Evolutionary conservation across 768 basidiomycete genomes (phyloP), one percentile per base, ranked within the genome.

Genomic region (Boletales sp.): DNA sequence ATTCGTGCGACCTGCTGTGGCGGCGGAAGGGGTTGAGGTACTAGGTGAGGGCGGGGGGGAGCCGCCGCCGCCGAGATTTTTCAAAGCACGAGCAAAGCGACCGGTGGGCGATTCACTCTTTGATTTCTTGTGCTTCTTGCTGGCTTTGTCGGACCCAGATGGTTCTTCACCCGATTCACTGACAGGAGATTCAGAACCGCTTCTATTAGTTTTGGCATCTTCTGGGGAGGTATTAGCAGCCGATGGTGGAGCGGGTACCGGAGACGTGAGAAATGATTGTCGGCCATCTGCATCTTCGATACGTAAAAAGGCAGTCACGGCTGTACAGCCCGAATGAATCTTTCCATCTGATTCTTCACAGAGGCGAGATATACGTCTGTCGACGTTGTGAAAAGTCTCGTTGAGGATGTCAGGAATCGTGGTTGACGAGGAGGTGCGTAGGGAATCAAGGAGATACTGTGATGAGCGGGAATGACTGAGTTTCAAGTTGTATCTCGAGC

Each of bases 321-420:
- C 97, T 5, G 97, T 99, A 64, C 95, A 98, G 2, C 97, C 97
- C 8, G 91, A 94, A 61, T 95, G 92, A 43, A 95, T 94, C 68
- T 90, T 93, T 57, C 91, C 92, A 36, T 90, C 86, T 7, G 88
- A 88, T 55, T 87, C 83, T 61, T 89, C 87, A 47, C 93, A 86
- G 61, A 97, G 83, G 41, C 77, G 80, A 15, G 92, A 94, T 30
- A 99, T 78, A 50, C 79, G 77, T 41, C 73, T 78, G 63, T 99
- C 97, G 50, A 98, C 97, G 36, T 82, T 79, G 68, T 97, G 94
- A 74, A 98, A 99, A 4, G 97, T 93, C 62, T 86, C 76, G 66
- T 98, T 97, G 51, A 98, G 80, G 51, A 94, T 66, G 59, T 95
- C 94, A 3, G 95, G 94, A 45, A 98, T 80, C 27, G 80, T 72